phyloP scores from a whole-genome alignment of 2,329 filamentous ascomycete species.

The Cyclaneusma minus region DNA sequence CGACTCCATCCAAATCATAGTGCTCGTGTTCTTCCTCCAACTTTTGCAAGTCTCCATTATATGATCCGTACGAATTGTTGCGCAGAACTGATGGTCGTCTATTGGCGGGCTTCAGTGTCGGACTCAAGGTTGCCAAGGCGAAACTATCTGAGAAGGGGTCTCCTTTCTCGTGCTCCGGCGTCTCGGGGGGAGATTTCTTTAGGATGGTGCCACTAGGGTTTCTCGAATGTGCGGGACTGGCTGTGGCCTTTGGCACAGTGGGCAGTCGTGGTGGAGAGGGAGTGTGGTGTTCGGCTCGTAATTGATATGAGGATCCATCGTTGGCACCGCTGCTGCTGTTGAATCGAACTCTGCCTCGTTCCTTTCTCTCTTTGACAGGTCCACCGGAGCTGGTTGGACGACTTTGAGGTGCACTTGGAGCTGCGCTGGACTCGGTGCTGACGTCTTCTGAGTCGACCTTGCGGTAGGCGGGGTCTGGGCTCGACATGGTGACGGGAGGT shows the following conservation, averaged over 20 bases:
- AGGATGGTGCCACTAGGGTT: conserved; percentile 10
- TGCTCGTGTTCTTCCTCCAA: conserved; percentile 6
- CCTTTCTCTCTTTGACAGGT: conserved; percentile 6
- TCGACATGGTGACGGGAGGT: too few species aligned
- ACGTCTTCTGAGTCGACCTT: conserved; percentile 7
- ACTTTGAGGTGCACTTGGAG: conserved; percentile 11
- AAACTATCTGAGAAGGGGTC: conserved; percentile 15
- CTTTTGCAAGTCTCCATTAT: conserved; percentile 2
- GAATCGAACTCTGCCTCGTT: conserved; percentile 15
- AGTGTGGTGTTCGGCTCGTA: conserved; percentile 7
- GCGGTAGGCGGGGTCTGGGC: too few species aligned
- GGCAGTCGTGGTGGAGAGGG: conserved; percentile 7
- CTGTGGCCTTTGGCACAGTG: conserved; percentile 5
- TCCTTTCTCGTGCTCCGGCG: conserved; percentile 12
- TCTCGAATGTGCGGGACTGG: conserved; percentile 13
- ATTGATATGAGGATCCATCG: conserved; percentile 12
- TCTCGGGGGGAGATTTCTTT: conserved; percentile 4
- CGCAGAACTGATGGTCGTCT: conserved; percentile 14
- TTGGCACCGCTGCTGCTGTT: conserved; percentile 17
- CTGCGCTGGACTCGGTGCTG: conserved; percentile 9
- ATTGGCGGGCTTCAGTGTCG: conserved; percentile 1
- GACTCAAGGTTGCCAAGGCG: neutral
- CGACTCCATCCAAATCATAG: conserved; percentile 1
- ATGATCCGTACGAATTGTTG: conserved; percentile 10
- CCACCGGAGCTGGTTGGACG: conserved; percentile 11